A percentile compares a stretch with the other conserved stretches of the same genome.
These are phyloP conservation scores for Ammopiptanthus mongolicus DNA, from an alignment of 306 rosid species.

Conservation along the genomic window DNA sequence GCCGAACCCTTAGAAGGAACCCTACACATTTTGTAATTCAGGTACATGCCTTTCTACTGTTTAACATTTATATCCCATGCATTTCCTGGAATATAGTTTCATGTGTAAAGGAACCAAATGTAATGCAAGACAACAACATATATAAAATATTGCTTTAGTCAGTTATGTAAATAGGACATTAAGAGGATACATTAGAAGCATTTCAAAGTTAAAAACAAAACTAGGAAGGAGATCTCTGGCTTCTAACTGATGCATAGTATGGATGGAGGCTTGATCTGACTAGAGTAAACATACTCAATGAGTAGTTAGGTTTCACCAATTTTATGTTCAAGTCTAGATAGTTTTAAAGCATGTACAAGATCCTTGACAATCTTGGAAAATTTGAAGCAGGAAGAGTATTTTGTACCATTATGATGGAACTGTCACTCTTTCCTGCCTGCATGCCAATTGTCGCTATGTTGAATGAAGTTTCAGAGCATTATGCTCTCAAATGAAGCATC, in stretches of 20 bases:
- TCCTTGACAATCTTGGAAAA: too few species aligned
- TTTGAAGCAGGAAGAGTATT: too few species aligned
- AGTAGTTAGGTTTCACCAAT: neutral
- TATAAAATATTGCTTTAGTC: too few species aligned
- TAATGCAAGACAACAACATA: too few species aligned
- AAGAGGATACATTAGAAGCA: neutral
- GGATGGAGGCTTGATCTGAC: neutral
- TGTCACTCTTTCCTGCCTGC: too few species aligned
- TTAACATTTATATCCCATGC: neutral
- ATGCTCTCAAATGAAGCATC: neutral
- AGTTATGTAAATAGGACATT: neutral
- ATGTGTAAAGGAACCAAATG: too few species aligned
- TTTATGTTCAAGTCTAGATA: neutral
- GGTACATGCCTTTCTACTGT: conserved; percentile 34
- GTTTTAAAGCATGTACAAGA: too few species aligned
- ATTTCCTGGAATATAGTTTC: neutral
- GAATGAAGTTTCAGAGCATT: conserved; percentile 12
- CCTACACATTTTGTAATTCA: conserved; percentile 48
- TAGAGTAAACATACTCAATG: neutral
- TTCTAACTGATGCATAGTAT: neutral
- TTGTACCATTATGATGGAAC: too few species aligned
- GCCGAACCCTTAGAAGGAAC: conserved; percentile 41
- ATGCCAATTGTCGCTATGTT: too few species aligned
- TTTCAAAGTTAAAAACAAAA: neutral
- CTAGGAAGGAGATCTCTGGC: neutral